Evolutionary conservation across 768 basidiomycete genomes (phyloP).

Genomic region (Baorangia bicolor): DNA sequence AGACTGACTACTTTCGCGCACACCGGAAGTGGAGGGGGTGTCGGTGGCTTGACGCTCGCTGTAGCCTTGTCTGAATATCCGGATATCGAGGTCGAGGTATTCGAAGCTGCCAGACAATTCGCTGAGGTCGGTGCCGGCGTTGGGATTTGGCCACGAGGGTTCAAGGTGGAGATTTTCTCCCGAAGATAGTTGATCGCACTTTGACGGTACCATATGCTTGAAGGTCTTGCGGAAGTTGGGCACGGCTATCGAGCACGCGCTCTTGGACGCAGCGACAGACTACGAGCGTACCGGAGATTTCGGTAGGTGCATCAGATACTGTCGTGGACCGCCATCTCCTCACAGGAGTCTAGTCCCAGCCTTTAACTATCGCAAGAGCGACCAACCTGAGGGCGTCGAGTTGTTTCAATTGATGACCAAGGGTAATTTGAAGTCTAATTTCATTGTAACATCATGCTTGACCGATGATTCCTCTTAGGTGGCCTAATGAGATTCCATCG

Average conservation of each 20-base stretch:
- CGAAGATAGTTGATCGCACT: neutral
- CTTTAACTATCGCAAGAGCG: slow-evolving; percentile 61
- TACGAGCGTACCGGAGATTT: slow-evolving; percentile 22
- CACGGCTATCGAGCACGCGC: slow-evolving; percentile 13
- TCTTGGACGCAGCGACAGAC: slow-evolving; percentile 19
- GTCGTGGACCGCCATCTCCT: neutral
- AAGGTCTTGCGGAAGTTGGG: slow-evolving; percentile 27
- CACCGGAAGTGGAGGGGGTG: slow-evolving; percentile 39
- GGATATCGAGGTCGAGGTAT: slow-evolving; percentile 56
- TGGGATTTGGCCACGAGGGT: slow-evolving; percentile 40
- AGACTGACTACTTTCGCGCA: neutral
- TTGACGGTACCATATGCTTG: neutral
- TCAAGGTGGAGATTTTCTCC: slow-evolving; percentile 20
- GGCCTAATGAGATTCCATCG: slow-evolving; percentile 56
- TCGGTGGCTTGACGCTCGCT: slow-evolving; percentile 41
- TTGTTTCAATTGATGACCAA: slow-evolving; percentile 56
- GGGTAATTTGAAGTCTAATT: slow-evolving; percentile 37
- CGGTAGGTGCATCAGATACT: slow-evolving; percentile 11
- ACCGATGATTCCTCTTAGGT: slow-evolving; percentile 36
- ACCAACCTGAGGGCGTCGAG: slow-evolving; percentile 51
- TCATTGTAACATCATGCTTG: neutral
- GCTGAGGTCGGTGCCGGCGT: slow-evolving; percentile 64
- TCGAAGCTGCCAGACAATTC: slow-evolving; percentile 50
- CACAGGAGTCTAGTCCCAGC: slow-evolving; percentile 41
- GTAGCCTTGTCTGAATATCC: slow-evolving; percentile 39